Evolutionary conservation across 495 filamentous ascomycete genomes (phyloP).

Genomic region (Cercophora samala): DNA sequence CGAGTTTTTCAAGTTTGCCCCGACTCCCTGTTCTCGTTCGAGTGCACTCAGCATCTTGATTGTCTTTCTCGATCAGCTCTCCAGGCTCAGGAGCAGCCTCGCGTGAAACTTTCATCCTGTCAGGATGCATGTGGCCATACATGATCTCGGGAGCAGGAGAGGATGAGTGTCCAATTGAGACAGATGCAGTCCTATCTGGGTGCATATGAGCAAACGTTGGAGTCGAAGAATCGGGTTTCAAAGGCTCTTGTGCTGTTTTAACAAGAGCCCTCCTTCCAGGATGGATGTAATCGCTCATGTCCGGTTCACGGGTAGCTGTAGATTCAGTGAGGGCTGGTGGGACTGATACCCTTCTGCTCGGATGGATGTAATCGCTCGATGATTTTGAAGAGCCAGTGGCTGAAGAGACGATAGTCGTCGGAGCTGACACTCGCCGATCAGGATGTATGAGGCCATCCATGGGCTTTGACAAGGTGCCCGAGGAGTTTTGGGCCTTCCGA

Average conservation of each 20-base stretch:
- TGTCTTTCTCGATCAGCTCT: background rate
- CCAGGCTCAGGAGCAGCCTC: background rate
- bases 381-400: background rate
- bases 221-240: background rate
- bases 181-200: background rate
- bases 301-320: background rate
- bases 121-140: constrained; percentile 24
- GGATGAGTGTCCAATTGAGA: background rate
- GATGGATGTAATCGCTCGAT: background rate
- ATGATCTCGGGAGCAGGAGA: background rate
- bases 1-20: background rate
- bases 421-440: background rate
- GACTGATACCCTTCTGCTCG: background rate
- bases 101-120: constrained; percentile 18
- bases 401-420: background rate
- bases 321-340: background rate
- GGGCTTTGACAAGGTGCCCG: background rate
- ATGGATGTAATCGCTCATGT: background rate
- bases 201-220: constrained; percentile 1
- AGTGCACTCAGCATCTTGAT: background rate
- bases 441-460: background rate
- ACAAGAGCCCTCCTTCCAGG: background rate
- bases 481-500: background rate
- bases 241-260: background rate
- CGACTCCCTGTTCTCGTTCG: background rate